Evolutionary conservation across 805 yeast species (phyloP).

Genomic region (Wilhelminamyces savonicus): DNA sequence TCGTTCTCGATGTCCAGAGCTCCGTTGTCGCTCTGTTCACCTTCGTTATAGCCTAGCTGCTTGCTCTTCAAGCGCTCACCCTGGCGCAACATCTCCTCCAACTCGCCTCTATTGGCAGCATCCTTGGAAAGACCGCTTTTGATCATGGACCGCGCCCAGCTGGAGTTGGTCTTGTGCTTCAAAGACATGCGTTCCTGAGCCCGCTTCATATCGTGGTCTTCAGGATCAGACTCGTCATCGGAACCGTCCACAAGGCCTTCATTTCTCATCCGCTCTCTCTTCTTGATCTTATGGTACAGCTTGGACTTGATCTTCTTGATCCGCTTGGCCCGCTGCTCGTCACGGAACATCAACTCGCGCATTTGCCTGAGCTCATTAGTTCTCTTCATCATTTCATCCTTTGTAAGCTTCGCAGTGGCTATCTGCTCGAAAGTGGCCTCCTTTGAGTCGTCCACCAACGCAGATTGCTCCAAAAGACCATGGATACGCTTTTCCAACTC

Average conservation of each 20-base stretch:
- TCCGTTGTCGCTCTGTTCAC: conserved; percentile 47
- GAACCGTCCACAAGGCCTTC: conserved; percentile 61
- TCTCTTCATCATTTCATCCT: conserved; percentile 71
- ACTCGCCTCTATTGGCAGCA: conserved; percentile 72
- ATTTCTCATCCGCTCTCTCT: conserved; percentile 72
- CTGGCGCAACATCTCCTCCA: conserved; percentile 90
- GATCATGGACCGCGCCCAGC: conserved; percentile 89
- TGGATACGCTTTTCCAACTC: conserved; percentile 66
- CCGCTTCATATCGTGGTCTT: conserved; percentile 66
- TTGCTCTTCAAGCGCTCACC: conserved; percentile 73
- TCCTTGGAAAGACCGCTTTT: conserved; percentile 89
- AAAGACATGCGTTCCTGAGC: conserved; percentile 91
- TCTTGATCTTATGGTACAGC: conserved; percentile 76
- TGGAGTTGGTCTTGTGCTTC: conserved; percentile 80
- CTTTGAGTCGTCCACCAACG: conserved; percentile 63
- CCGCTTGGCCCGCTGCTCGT: conserved; percentile 84
- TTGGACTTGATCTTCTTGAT: conserved; percentile 93
- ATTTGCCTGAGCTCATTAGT: conserved; percentile 79
- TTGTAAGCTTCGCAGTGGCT: conserved; percentile 72
- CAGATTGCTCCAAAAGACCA: conserved; percentile 54
- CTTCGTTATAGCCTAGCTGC: conserved; percentile 61
- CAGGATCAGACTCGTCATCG: conserved; percentile 42
- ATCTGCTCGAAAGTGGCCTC: conserved; percentile 85
- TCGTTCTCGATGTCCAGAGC: conserved; percentile 39
- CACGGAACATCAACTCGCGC: conserved; percentile 96